Conservation (phyloP, 164 flowering plant species). For the Dillenia turbinata region DNA sequence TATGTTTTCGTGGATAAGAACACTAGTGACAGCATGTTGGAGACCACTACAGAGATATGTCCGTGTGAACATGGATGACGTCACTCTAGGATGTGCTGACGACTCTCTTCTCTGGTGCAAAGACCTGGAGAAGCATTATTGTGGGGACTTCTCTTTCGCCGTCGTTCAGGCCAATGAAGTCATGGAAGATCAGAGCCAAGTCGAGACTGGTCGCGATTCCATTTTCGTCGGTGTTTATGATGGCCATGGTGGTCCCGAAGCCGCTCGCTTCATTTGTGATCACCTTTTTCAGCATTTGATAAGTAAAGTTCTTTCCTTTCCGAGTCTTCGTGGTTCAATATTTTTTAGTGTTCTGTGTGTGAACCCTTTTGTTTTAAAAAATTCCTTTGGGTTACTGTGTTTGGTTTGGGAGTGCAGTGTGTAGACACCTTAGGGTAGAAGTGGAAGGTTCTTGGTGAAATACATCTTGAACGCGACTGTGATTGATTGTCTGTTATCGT, state of each 20-base stretch:
- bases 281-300: slow-evolving; percentile 51
- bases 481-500: too few relatives aligned
- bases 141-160: slow-evolving; percentile 72
- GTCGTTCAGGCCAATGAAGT: slow-evolving; percentile 66
- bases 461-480: too few relatives aligned
- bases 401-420: background rate
- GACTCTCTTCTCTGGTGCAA: slow-evolving; percentile 56
- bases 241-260: slow-evolving; percentile 85
- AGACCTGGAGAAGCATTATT: slow-evolving; percentile 54
- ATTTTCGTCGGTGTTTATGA: slow-evolving; percentile 80
- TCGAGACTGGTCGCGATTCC: slow-evolving; percentile 46
- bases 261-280: slow-evolving; percentile 53
- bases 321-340: background rate
- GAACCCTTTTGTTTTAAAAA: too few relatives aligned
- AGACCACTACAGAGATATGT: slow-evolving; percentile 55
- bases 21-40: slow-evolving; percentile 43
- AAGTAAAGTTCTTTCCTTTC: slow-evolving; percentile 32
- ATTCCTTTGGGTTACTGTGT: background rate
- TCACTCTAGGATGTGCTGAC: slow-evolving; percentile 7
- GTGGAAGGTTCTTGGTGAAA: too few relatives aligned
- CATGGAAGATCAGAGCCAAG: slow-evolving; percentile 85
- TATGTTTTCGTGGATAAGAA: slow-evolving; percentile 73
- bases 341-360: too few relatives aligned
- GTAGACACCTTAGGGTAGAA: too few relatives aligned
- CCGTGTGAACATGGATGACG: slow-evolving; percentile 71